Conservation (phyloP, 192 early-diverging fungal species). For the Radiomyces spectabilis region DNA sequence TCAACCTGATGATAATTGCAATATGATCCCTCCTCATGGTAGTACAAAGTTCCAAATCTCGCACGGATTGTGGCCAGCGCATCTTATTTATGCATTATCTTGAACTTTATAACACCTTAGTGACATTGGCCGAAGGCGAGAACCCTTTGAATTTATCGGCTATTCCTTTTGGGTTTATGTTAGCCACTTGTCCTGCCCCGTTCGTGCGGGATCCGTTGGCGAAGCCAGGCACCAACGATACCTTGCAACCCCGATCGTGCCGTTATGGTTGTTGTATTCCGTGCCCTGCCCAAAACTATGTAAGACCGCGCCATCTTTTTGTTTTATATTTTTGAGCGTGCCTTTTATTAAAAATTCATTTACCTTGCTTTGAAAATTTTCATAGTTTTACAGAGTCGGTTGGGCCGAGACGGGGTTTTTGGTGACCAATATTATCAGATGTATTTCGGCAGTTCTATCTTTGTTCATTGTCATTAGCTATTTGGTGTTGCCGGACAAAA, state of each 20-base stretch:
- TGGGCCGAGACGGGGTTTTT: slow-evolving; percentile 31
- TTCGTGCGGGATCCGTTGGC: slow-evolving; percentile 31
- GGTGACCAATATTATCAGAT: slow-evolving; percentile 35
- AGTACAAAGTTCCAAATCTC: too few species aligned
- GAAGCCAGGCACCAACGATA: slow-evolving; percentile 7
- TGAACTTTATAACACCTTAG: too few species aligned
- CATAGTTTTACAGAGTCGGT: slow-evolving; percentile 29
- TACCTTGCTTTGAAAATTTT: background rate
- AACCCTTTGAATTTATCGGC: slow-evolving; percentile 15
- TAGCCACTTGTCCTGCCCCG: slow-evolving; percentile 26
- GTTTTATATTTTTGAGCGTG: too few species aligned
- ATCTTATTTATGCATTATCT: too few species aligned
- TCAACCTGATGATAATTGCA: background rate
- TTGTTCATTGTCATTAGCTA: slow-evolving; percentile 36
- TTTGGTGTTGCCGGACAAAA: slow-evolving; percentile 35
- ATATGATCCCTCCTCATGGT: background rate
- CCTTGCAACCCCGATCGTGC: slow-evolving; percentile 23
- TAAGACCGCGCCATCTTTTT: background rate
- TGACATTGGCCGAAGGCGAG: too few species aligned
- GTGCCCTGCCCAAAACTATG: slow-evolving; percentile 39
- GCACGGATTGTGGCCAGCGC: too few species aligned
- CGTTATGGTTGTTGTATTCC: slow-evolving; percentile 44
- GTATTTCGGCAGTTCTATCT: slow-evolving; percentile 27
- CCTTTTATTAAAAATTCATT: background rate
- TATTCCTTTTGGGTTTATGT: slow-evolving; percentile 4